Conservation (phyloP, 139 green algal genomes). For the Trebouxia sp. region DNA sequence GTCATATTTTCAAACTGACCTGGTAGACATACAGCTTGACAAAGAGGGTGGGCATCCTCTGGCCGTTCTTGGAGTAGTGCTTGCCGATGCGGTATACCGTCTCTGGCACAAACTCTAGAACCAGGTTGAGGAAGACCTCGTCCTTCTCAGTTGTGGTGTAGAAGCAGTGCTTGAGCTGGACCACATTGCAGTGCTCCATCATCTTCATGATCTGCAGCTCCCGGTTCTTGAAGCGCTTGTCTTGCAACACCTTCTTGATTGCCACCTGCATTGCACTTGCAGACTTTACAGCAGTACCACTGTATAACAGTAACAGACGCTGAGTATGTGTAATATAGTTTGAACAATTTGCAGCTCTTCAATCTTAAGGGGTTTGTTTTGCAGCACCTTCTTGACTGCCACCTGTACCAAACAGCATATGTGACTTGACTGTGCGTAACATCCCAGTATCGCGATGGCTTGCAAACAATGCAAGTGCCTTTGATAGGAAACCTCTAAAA, state of each 20-base stretch:
- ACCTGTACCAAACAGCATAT: slow-evolving; percentile 57
- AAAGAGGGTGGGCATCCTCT: slow-evolving; percentile 91
- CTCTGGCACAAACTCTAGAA: slow-evolving; percentile 98
- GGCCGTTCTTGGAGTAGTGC: slow-evolving; percentile 92
- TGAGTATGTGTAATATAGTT: too few relatives aligned
- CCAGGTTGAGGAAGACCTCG: slow-evolving; percentile 96
- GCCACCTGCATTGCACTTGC: slow-evolving; percentile 85
- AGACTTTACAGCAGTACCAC: slow-evolving; percentile 99
- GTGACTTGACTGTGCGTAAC: too few relatives aligned
- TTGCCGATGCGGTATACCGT: slow-evolving; percentile 98
- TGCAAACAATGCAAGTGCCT: not conserved
- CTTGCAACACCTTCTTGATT: slow-evolving; percentile 99
- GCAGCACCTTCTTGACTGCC: slow-evolving; percentile 99
- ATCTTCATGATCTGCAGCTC: slow-evolving; percentile 99
- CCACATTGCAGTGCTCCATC: slow-evolving; percentile 96
- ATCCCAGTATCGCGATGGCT: too few relatives aligned
- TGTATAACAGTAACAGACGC: too few relatives aligned
- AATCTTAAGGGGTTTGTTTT: slow-evolving; percentile 99
- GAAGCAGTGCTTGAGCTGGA: slow-evolving; percentile 97
- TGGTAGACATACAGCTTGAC: slow-evolving; percentile 97
- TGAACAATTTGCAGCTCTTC: slow-evolving; percentile 98
- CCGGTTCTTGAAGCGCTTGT: slow-evolving; percentile 99
- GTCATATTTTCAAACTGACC: too few relatives aligned
- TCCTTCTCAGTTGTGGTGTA: slow-evolving; percentile 81
- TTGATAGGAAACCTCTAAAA: too few relatives aligned